Evolutionary conservation across 2,329 filamentous ascomycete species (phyloP).

Genomic region (Lecanicillium sp.): DNA sequence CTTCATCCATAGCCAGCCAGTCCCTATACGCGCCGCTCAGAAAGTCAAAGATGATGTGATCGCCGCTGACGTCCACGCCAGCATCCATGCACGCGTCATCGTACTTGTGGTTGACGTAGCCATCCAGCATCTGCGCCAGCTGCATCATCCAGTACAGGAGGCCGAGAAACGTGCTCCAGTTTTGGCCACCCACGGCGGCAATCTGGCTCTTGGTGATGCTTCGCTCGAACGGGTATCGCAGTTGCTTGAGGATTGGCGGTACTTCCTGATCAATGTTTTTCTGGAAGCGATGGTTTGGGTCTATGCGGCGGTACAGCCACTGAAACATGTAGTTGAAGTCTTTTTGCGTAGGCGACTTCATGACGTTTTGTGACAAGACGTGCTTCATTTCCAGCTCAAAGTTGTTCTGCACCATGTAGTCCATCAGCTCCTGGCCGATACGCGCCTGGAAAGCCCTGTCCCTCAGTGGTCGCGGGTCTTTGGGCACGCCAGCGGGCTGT

Average conservation of each 20-base stretch:
- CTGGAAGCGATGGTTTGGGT: slow-evolving; percentile 86
- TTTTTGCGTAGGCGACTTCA: slow-evolving; percentile 93
- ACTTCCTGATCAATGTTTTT: slow-evolving; percentile 96
- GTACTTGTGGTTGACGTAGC: slow-evolving; percentile 70
- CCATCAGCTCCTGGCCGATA: slow-evolving; percentile 82
- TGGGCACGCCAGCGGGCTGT: slow-evolving; percentile 70
- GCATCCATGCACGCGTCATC: slow-evolving; percentile 85
- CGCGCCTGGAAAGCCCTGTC: slow-evolving; percentile 72
- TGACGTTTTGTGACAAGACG: slow-evolving; percentile 78
- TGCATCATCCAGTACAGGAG: slow-evolving; percentile 99
- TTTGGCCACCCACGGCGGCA: slow-evolving; percentile 88
- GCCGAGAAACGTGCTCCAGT: slow-evolving; percentile 92
- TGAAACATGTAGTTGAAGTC: slow-evolving; percentile 98
- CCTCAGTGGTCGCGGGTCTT: slow-evolving; percentile 79
- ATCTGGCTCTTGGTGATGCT: slow-evolving; percentile 96
- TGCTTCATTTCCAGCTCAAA: slow-evolving; percentile 99
- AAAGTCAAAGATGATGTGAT: slow-evolving; percentile 92
- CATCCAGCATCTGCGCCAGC: slow-evolving; percentile 85
- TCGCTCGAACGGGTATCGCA: slow-evolving; percentile 91
- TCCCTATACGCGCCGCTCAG: slow-evolving; percentile 84
- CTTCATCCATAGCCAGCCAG: slow-evolving; percentile 88
- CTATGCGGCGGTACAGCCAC: slow-evolving; percentile 93
- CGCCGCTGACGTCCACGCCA: slow-evolving; percentile 78
- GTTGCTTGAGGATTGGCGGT: slow-evolving; percentile 81
- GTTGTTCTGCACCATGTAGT: slow-evolving; percentile 87